A percentile compares a stretch with the other conserved stretches of the same genome.
Evolutionary conservation across 2,329 filamentous ascomycete genomes (phyloP).

Genomic region (Chlorencoelia australis): DNA sequence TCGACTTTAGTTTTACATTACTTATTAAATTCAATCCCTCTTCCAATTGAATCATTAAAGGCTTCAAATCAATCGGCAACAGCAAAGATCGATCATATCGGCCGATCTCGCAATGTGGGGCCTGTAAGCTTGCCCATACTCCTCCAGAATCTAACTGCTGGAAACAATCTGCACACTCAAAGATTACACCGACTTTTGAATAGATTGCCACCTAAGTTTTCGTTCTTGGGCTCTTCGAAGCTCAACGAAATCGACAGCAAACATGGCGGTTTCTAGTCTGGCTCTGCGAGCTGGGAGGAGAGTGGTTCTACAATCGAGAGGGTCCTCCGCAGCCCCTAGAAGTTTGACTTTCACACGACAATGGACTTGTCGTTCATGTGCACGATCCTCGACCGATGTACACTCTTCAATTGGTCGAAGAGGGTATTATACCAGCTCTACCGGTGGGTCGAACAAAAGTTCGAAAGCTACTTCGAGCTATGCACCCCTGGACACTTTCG

Average conservation of each 20-base stretch:
- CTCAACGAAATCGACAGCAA: no score
- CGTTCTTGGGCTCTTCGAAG: no score
- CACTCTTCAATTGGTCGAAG: conserved; percentile 16
- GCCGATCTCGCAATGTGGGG: no score
- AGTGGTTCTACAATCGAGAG: conserved; percentile 13
- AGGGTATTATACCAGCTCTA: conserved; percentile 26
- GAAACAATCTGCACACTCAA: no score
- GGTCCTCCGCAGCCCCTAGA: conserved; percentile 7
- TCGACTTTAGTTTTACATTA: no score
- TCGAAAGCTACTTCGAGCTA: conserved; percentile 28
- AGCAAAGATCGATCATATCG: no score
- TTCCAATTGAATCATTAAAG: no score
- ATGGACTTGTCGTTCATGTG: conserved; percentile 16
- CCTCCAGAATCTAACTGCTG: no score
- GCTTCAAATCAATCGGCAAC: no score
- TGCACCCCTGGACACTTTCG: conserved; percentile 48
- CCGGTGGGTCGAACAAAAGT: conserved; percentile 20
- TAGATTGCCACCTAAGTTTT: no score
- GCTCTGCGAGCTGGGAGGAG: conserved; percentile 17
- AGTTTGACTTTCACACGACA: conserved; percentile 14
- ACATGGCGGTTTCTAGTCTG: conserved; percentile 21
- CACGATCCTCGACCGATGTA: conserved; percentile 7
- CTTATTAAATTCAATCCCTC: no score
- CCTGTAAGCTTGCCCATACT: no score
- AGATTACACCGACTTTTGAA: conserved; percentile 4